A percentile compares a stretch with the other conserved stretches of the same genome.
phyloP scores from a whole-genome alignment of 768 basidiomycete genomes.

The Lactarius pseudohatsudake region DNA sequence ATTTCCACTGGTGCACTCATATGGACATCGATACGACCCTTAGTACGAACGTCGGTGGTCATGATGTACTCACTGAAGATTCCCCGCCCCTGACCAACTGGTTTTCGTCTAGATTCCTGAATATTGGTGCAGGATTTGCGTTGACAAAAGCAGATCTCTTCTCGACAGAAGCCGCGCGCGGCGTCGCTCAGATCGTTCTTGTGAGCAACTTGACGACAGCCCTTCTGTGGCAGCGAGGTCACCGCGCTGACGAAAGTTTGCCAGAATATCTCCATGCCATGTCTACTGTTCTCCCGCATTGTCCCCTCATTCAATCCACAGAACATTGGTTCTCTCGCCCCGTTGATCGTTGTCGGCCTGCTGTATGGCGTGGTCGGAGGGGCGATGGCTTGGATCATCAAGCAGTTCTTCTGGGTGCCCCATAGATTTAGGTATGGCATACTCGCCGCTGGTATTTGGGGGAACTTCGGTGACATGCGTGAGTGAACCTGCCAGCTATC shows the following conservation, averaged over 20 bases:
- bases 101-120: slow-evolving; percentile 46
- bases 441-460: slow-evolving; percentile 66
- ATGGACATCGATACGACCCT: slow-evolving; percentile 15
- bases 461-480: slow-evolving; percentile 73
- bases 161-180: slow-evolving; percentile 54
- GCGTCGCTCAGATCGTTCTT: slow-evolving; percentile 59
- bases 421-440: slow-evolving; percentile 74
- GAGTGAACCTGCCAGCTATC: slow-evolving; percentile 31
- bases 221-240: background rate
- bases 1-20: slow-evolving; percentile 12
- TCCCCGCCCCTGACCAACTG: background rate
- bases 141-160: slow-evolving; percentile 63
- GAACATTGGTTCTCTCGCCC: slow-evolving; percentile 58
- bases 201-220: slow-evolving; percentile 33
- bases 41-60: slow-evolving; percentile 15
- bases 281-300: slow-evolving; percentile 70
- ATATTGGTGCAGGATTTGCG: slow-evolving; percentile 53
- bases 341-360: slow-evolving; percentile 57
- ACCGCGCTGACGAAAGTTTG: background rate
- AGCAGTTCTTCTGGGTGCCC: slow-evolving; percentile 72
- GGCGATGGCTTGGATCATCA: slow-evolving; percentile 52
- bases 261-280: slow-evolving; percentile 58
- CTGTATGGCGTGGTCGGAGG: slow-evolving; percentile 60
- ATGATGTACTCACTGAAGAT: background rate
- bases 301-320: slow-evolving; percentile 61